Evolutionary conservation across 768 basidiomycete species (phyloP).

Genomic region (Calocera viscosa): DNA sequence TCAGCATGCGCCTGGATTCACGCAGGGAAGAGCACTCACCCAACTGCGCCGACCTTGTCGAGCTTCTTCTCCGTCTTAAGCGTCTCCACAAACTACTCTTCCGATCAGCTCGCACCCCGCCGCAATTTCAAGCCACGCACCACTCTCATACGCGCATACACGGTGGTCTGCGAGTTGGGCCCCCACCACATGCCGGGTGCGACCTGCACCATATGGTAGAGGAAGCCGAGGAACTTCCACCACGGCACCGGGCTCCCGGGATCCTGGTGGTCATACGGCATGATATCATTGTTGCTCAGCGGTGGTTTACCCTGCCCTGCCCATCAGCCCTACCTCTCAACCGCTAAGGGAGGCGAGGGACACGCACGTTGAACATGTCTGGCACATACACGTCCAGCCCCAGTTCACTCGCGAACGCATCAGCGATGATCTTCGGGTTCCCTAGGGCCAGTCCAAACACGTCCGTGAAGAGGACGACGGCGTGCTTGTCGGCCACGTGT

Average conservation of each 20-base stretch:
- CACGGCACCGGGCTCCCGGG: not conserved
- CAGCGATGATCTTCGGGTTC: constrained; percentile 47
- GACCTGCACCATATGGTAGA: not conserved
- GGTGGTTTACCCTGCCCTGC: not conserved
- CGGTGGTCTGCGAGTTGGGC: not conserved
- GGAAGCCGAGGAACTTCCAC: not conserved
- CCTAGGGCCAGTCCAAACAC: constrained; percentile 42
- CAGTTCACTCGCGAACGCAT: constrained; percentile 33
- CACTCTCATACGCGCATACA: not conserved
- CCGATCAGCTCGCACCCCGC: too few species aligned
- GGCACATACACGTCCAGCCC: constrained; percentile 3
- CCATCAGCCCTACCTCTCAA: not conserved
- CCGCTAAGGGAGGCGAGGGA: not conserved
- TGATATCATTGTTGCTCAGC: not conserved
- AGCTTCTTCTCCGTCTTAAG: constrained; percentile 33
- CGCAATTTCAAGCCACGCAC: not conserved
- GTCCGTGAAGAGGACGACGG: constrained; percentile 46
- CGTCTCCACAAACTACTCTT: constrained; percentile 27
- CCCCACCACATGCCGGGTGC: not conserved
- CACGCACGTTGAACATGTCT: constrained; percentile 4
- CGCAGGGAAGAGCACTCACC: constrained; percentile 23
- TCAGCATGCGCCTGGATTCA: not conserved
- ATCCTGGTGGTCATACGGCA: constrained; percentile 5
- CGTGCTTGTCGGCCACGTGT: constrained; percentile 21
- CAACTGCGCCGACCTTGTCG: constrained; percentile 33